Evolutionary conservation across 2,329 filamentous ascomycete species (phyloP), one percentile per base, ranked within the genome.

Genomic region (Alternaria sp.): DNA sequence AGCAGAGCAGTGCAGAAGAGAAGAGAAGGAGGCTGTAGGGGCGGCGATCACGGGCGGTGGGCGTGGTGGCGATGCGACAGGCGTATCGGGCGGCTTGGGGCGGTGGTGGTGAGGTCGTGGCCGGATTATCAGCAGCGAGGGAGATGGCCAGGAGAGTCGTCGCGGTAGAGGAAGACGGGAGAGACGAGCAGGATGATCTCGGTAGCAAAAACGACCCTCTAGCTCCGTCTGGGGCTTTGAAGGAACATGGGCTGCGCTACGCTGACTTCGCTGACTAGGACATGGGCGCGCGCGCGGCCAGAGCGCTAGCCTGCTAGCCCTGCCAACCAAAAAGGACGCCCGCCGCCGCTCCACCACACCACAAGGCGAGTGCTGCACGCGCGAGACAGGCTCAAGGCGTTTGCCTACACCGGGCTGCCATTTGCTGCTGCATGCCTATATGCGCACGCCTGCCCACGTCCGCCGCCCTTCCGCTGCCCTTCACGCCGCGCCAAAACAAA

Each of bases 201-300:
- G 67, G 68, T 67, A 71, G 66, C 68, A 70, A 74, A 74, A 74
- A 73, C 68, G 71, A 70, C 66, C 47, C 56, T 56, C 55, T 66
- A 61, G 63, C 60, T 64, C 60, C 65, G 61, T 64, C 66, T 66
- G 69, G 63, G 60, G 58, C 65, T 58, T 60, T 60, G 54, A 64
- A 46, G 30, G 44, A 54, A 55, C 41, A 58, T 20, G 53, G 53
- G 49, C 49, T 51, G 21, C 56, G 55, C 37, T 41, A 41, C 37
- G 37, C 37, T 41, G 37, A 41, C 37, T 41, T 41, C 37, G 37
- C 18, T 25, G 43, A 60, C 43, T 18, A 37, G 47, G 20, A 62
- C 56, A 65, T 41, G 56, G 58, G 43, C 63, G 57, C 67, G 73
- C 71, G 63, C 66, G 61, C 65, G 41, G 56, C 65, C 58, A 33